Evolutionary conservation across 306 rosid genomes (phyloP), one percentile per base, ranked within the genome.

Genomic region (Ceratonia siliqua): DNA sequence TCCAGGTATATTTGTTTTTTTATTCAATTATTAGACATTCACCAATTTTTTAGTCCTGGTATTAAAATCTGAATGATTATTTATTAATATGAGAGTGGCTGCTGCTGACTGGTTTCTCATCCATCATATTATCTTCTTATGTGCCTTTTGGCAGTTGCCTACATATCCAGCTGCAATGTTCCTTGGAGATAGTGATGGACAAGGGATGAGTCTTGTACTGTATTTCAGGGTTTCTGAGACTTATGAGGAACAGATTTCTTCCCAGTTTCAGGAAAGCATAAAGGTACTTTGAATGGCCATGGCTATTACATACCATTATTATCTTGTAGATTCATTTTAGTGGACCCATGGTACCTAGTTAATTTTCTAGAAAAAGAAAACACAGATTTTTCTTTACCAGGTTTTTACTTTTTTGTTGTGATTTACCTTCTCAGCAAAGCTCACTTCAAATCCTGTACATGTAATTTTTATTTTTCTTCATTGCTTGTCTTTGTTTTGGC

Each of bases 111-210:
- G 48, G 65, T 68, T 81, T 81, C 72, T 71, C 71, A 76, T 61
- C 11, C 8, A 45, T 72, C 77, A 56, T 58, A 9, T 58, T 61
- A 8, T 64, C 13, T 62, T 68, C 11, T 20, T 50, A 8, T 82
- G 69, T 39, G 57, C 43, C 57, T 69, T 80, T 67, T 63, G 74
- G 55, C 87, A 94, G 99, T 79, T 90, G 82, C 99, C 99, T 76
- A 87, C 90, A 68, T 94, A 94, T 90, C 99, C 95, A 17, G 93
- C 96, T 71, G 89, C 96, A 59, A 90, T 94, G 87, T 94, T 94
- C 77, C 86, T 80, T 27, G 96, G 99, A 48, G 96, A 94, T 48
- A 78, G 86, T 38, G 99, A 94, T 78, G 99, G 99, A 22, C 96
- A 94, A 46, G 99, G 97, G 46, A 70, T 89, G 87, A 92, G 96